Conservation (phyloP, 768 basidiomycete species). For the Macrolepiota albuminosa region DNA sequence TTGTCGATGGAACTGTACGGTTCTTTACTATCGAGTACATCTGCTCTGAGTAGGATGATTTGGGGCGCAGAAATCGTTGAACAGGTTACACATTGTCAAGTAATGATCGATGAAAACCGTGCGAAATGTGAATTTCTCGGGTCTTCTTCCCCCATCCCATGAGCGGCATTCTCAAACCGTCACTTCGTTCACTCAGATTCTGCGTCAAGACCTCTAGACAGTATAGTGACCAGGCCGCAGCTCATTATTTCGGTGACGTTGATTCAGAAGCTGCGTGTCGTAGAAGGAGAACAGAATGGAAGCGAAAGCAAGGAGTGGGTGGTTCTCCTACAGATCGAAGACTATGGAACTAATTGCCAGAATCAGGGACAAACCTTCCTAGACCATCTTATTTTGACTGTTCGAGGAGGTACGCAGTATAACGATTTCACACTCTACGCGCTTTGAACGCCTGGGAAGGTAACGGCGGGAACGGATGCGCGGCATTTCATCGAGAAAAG, state of each 20-base stretch:
- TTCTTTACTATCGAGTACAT: neutral
- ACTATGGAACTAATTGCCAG: conserved; percentile 8
- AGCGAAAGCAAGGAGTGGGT: conserved; percentile 64
- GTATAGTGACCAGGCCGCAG: conserved; percentile 1
- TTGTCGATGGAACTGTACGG: neutral
- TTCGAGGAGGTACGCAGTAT: conserved; percentile 59
- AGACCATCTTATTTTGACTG: conserved; percentile 75
- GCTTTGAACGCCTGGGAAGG: conserved; percentile 38
- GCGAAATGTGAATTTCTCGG: neutral
- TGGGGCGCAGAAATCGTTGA: no score
- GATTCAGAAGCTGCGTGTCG: conserved; percentile 37
- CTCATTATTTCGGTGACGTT: conserved; percentile 16
- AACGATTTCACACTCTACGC: neutral
- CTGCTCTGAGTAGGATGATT: no score
- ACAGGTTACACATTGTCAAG: neutral
- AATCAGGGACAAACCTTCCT: conserved; percentile 74
- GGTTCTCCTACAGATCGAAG: neutral
- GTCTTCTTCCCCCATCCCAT: conserved; percentile 4
- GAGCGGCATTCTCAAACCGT: conserved; percentile 5
- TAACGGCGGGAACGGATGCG: conserved; percentile 86
- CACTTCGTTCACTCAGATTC: neutral
- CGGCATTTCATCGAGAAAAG: conserved; percentile 90
- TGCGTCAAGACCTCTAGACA: neutral
- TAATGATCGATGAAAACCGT: neutral
- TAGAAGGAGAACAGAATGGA: conserved; percentile 67